phyloP scores from a whole-genome alignment of 2,329 filamentous ascomycete species.

The Diaporthe helianthi region DNA sequence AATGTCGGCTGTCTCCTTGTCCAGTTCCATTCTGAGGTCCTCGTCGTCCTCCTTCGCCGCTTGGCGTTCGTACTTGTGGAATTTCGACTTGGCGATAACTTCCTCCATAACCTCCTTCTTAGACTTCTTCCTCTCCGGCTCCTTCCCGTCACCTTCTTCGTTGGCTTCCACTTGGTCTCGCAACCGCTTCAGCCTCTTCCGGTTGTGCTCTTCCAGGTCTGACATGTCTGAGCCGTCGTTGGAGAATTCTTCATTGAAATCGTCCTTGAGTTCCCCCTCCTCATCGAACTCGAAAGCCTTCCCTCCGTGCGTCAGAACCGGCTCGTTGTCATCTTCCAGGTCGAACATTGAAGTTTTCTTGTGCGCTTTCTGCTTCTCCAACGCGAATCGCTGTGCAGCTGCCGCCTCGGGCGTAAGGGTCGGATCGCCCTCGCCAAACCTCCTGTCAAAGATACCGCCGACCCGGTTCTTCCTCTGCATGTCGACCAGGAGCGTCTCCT shows the following conservation, averaged over 20 bases:
- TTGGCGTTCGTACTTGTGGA: slow-evolving; percentile 93
- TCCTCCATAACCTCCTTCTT: slow-evolving; percentile 99
- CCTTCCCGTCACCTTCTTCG: slow-evolving; percentile 55
- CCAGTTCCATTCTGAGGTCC: slow-evolving; percentile 81
- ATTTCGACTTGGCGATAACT: slow-evolving; percentile 95
- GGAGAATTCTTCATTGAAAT: slow-evolving; percentile 76
- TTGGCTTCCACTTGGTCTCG: slow-evolving; percentile 53
- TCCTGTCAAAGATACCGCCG: slow-evolving; percentile 88
- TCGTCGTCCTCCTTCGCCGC: slow-evolving; percentile 92
- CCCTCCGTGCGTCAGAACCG: slow-evolving; percentile 83
- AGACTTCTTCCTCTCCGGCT: slow-evolving; percentile 86
- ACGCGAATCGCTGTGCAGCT: slow-evolving; percentile 87
- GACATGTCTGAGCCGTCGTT: slow-evolving; percentile 65
- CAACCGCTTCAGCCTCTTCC: slow-evolving; percentile 62
- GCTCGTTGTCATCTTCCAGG: slow-evolving; percentile 78
- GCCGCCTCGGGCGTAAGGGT: slow-evolving; percentile 93
- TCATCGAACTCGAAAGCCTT: slow-evolving; percentile 73
- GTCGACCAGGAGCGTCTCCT: slow-evolving; percentile 85
- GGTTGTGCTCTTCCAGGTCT: slow-evolving; percentile 52
- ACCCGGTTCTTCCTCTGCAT: slow-evolving; percentile 90
- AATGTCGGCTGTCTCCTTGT: slow-evolving; percentile 81
- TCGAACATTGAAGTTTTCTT: slow-evolving; percentile 86
- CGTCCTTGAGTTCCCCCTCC: slow-evolving; percentile 63
- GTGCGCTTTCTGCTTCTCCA: slow-evolving; percentile 81
- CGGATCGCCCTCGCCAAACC: slow-evolving; percentile 95